Base-by-base conservation (phyloP, 345 rosid species). In the Durio zibethinus region DNA sequence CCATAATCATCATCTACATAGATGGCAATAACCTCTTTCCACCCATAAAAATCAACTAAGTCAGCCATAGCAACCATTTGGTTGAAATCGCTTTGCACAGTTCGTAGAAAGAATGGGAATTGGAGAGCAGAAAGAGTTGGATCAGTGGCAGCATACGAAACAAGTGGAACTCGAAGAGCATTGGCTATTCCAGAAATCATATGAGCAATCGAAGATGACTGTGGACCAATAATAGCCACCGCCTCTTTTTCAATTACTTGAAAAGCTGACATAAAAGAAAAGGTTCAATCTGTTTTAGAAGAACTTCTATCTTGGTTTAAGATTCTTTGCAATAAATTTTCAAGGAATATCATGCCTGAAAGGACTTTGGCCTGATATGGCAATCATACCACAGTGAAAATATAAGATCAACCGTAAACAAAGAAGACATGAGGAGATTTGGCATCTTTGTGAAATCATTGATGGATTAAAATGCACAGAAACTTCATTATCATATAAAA, bases 91-190 rank as follows among this genome's bases (percentile, higher is more conserved):
- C 88, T 83, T 74, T 84, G 95, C 12, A 94, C 89, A 2, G 90
- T 91, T 78, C 95, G 91, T 67, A 91, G 69, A 69, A 93, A 91
- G 80, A 80, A 91, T 7, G 98, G 95, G 79, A 87, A 93, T 23
- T 94, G 97, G 54, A 84, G 88, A 27, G 97, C 88, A 18, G 98
- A 93, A n/a, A 94, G 89, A 75, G 94, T 89, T 21, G 97, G 97
- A 84, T 94, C 98, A 68, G 98, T 93, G 75, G 98, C 95, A 47
- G 92, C 95, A 80, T 82, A 93, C 25, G 98, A 94, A 72, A 94
- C 59, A 23, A 89, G 90, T 29, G 98, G 98, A 68, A 94, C 84
- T 60, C 88, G 88, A 57, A 94, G 90, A 40, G 90, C 87, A 76
- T 87, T 87, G 18, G 87, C 93, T 21, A 91, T 80, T 76, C 79